Evolutionary conservation across 1,284 basidiomycete genomes (phyloP), one percentile per base, ranked within the genome.

Genomic region (Rhodotorula sp.): DNA sequence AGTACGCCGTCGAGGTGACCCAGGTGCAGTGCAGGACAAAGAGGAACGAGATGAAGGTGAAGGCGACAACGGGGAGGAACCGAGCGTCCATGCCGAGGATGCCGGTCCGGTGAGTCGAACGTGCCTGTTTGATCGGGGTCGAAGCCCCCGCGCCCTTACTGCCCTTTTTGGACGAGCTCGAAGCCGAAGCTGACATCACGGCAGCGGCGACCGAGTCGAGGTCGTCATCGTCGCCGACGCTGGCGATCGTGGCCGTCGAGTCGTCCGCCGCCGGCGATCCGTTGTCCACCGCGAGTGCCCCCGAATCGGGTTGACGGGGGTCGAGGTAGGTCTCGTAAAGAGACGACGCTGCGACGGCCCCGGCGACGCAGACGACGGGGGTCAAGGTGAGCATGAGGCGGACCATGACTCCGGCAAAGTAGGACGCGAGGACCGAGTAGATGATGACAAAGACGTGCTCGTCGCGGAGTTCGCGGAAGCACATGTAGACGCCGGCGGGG

Each of bases 391-490:
- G 86, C 91, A 97, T 97, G 68, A 95, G 80, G 74, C 95, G 92
- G 71, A 99, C 96, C 96, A 99, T 99, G 81, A 99, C 97, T 67
- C 96, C 95, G 16, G 97, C 96, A 82, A 99, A 99, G 86, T 99
- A 99, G 80, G 92, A 93, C 61, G 91, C 93, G 80, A 99, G 89
- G 75, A 94, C 88, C 39, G 95, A 90, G 83, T 99, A 99, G 83
- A 99, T 95, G 84, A 99, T 97, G 79, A 99, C 92, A 82, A 99
- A 99, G 77, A 99, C 86, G 80, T 99, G 97, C 81, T 98, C 97
- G 82, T 99, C 97, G 47, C 93, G 88, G 47, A 99, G 85, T 80
- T 96, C 87, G 74, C 88, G 88, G 91, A 99, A 99, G 83, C 93
- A 95, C 75, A 97, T 84, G 79, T 92, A 87, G 61, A 99, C 92